Percentiles rank a stretch among this genome's conserved stretches.
Evolutionary conservation across 352 stramenopile species (phyloP).

Genomic region (Globisporangium takayamanum): DNA sequence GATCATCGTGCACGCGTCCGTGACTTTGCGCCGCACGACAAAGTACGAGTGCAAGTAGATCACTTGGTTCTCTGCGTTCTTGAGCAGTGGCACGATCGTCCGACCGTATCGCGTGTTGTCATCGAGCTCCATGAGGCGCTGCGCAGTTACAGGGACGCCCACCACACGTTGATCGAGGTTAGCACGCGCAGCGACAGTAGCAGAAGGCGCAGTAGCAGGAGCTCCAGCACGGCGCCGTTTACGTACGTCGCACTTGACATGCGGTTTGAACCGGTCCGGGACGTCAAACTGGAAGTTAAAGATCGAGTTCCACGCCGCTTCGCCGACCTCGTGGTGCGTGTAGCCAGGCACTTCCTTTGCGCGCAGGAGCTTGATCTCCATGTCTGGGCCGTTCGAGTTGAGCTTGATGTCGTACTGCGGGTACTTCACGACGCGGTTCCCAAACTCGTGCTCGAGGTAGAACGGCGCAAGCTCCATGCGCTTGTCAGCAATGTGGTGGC

Average conservation of each 20-base stretch:
- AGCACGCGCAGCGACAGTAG: neutral
- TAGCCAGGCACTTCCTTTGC: slow-evolving; percentile 49
- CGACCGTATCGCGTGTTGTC: slow-evolving; percentile 72
- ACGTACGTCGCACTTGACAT: slow-evolving; percentile 53
- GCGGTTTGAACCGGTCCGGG: slow-evolving; percentile 47
- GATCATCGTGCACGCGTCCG: slow-evolving; percentile 52
- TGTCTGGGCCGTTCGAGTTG: slow-evolving; percentile 70
- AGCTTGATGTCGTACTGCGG: slow-evolving; percentile 75
- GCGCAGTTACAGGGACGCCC: neutral
- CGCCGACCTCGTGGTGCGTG: slow-evolving; percentile 51
- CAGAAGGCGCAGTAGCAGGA: too few relatives aligned
- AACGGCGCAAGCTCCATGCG: slow-evolving; percentile 43
- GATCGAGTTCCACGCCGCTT: slow-evolving; percentile 71
- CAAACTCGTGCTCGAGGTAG: slow-evolving; percentile 51
- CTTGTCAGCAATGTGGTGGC: slow-evolving; percentile 49
- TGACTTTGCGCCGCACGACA: slow-evolving; percentile 49
- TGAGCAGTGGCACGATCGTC: slow-evolving; percentile 64
- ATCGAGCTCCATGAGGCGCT: slow-evolving; percentile 72
- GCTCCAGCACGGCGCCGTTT: too few relatives aligned
- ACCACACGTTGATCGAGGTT: neutral
- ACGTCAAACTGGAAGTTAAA: slow-evolving; percentile 77
- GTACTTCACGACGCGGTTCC: slow-evolving; percentile 31
- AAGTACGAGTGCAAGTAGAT: slow-evolving; percentile 81
- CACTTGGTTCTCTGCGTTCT: slow-evolving; percentile 49
- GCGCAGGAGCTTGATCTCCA: slow-evolving; percentile 74